A percentile compares a stretch with the other conserved stretches of the same genome.
These are phyloP conservation scores for Exophiala sp. DNA, from an alignment of 2,329 filamentous ascomycete species.

Conservation along the genomic window DNA sequence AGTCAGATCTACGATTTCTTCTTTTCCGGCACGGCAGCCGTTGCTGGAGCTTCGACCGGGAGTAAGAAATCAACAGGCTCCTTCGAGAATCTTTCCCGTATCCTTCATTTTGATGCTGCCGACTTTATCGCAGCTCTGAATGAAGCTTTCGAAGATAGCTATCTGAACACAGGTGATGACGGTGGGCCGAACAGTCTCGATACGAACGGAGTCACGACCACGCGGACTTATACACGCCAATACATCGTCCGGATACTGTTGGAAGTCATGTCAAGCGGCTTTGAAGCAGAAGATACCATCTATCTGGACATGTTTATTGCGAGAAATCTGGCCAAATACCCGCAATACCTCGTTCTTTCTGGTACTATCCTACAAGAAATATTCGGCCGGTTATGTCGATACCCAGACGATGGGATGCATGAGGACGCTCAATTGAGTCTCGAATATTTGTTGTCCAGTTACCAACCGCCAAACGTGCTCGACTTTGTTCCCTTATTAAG, in stretches of 20 bases:
- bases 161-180: conserved; percentile 57
- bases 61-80: conserved; percentile 52
- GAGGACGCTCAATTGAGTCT: conserved; percentile 96
- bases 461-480: conserved; percentile 77
- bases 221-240: conserved; percentile 56
- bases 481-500: conserved; percentile 70
- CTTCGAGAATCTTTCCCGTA: conserved; percentile 76
- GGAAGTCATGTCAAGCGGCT: conserved; percentile 78
- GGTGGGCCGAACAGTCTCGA: conserved; percentile 55
- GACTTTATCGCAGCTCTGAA: conserved; percentile 94
- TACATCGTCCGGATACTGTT: conserved; percentile 86
- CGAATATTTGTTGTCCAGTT: conserved; percentile 88
- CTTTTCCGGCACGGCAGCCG: conserved; percentile 66
- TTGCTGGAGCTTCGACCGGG: conserved; percentile 37
- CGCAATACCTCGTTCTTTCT: conserved; percentile 86
- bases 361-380: conserved; percentile 79
- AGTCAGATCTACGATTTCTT: conserved; percentile 87
- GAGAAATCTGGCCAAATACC: conserved; percentile 90
- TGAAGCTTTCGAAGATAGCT: conserved; percentile 92
- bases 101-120: conserved; percentile 81
- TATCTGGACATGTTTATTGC: conserved; percentile 99
- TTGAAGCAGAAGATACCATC: conserved; percentile 73
- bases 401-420: conserved; percentile 69
- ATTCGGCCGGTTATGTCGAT: conserved; percentile 74
- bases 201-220: conserved; percentile 43